Base-by-base conservation (phyloP, 2,329 filamentous ascomycete genomes). In the Orbilia javanica region DNA sequence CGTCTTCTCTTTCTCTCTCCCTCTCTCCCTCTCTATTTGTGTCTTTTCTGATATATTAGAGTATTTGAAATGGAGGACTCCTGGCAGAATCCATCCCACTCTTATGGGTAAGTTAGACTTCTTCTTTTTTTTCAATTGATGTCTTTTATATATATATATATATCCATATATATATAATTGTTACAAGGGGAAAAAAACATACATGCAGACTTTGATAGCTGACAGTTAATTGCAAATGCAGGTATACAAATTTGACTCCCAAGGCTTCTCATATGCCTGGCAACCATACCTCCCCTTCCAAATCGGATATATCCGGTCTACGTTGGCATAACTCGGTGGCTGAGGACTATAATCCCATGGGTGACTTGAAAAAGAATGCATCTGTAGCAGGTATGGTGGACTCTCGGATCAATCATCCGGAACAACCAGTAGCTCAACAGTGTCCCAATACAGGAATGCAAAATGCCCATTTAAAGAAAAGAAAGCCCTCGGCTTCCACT, bases 281-380 rank as follows among this genome's bases (percentile, higher is more conserved):
- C 42, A n/a, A 39, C 22, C 60, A 77, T 60, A 42, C 29, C 2
- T 77, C 72, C n/a, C 60, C 66, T 46, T 60, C 73, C 10, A 71
- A 60, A 65, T 70, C 66, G 13, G 53, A 57, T n/a, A 31, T 66
- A n/a, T 71, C 69, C 22, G 60, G 66, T n/a, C 48, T 77, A 66
- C 62, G 75, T 29, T 79, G 75, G 75, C 68, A 79, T 39, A 79
- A 79, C 27, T 72, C 68, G 39, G 75, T 71, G 27, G 75, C 68
- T 27, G 62, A 79, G 29, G 75, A 79, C 22, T 79, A 68, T 44
- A 68, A 65, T 29, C 68, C 68, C 11, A 31, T 46, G 22, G 42
- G 42, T 46, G 69, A 69, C 31, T 53, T 22, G 15, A 77, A 67
- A 60, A 65, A 67, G 20, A 71, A 53, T 31, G 66, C 73, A 15